Evolutionary conservation across 106 monocot species (phyloP), one percentile per base, ranked within the genome.

Genomic region (Cymbidium sinense): DNA sequence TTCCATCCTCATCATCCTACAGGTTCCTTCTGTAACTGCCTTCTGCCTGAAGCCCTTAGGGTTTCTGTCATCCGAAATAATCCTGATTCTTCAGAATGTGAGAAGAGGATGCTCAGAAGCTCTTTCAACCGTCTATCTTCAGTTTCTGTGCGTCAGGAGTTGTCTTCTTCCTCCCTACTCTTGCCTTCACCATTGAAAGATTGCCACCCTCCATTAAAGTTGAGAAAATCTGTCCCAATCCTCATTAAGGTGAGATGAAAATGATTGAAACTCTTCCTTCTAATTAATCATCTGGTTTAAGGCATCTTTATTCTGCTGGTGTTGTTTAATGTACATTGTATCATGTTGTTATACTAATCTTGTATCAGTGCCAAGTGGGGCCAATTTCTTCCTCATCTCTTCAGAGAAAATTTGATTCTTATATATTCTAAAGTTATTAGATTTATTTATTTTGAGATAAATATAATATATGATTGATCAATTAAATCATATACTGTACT

Each of bases 21-120:
- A 92, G 91, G 89, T 34, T 81, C 85, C 39, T 55, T 87, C 13
- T 92, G 88, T 86, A 89, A 81, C 64, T 92, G 89, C 85, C 67
- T 92, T 58, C 83, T 92, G 31, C 89, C 91, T 0, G 81, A 83
- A 50, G 77, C 88, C 43, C 52, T 87, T 0, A 83, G 81, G 78
- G 87, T 89, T 75, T 73, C 86, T 31, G 71, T 41, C 0, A 76
- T 11, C 27, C 25, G 27, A 25, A 25, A 89, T 65, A 86, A 85
- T 61, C 82, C 86, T 2, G 83, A 87, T 79, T 77, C 80, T 20
- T 76, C 78, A 35, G 86, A 89, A 34, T 78, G 78, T 0, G 91
- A 91, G 81, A 92, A 81, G 64, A 84, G 82, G 81, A 79, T 77
- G 72, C 75, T 89, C 70, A 92, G 73, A 62, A 79, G 78, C 25